A percentile compares a stretch with the other conserved stretches of the same genome.
phyloP scores from a whole-genome alignment of 148 eudicot genomes.

The Chenopodium suecicum region DNA sequence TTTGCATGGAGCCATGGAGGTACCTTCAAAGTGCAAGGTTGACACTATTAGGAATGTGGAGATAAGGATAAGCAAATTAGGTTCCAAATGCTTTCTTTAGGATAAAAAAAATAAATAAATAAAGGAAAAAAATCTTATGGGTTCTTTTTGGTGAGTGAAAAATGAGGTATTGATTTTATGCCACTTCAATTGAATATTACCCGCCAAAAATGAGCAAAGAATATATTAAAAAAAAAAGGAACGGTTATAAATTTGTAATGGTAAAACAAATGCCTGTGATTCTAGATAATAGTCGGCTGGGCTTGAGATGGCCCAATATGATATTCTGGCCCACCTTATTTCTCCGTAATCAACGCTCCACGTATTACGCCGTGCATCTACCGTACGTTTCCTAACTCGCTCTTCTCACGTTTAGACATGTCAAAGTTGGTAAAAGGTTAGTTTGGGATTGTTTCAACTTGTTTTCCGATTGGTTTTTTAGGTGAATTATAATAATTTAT shows the following conservation, averaged over 20 bases:
- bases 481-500: too few relatives aligned
- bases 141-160: not conserved
- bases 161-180: not conserved
- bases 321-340: not conserved
- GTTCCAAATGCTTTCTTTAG: not conserved
- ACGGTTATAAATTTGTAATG: not conserved
- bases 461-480: too few relatives aligned
- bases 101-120: not conserved
- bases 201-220: not conserved
- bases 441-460: too few relatives aligned
- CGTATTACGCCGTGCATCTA: slow-evolving; percentile 31
- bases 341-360: slow-evolving; percentile 22
- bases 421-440: too few relatives aligned
- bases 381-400: slow-evolving; percentile 12
- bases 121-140: not conserved
- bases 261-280: not conserved
- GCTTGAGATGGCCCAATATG: slow-evolving; percentile 2
- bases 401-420: not conserved
- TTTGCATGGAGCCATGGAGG: not conserved
- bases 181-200: slow-evolving; percentile 2
- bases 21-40: slow-evolving; percentile 11
- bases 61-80: not conserved
- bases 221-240: slow-evolving; percentile 1
- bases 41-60: not conserved
- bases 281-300: slow-evolving; percentile 17